Base-by-base conservation (phyloP, 148 eudicot species). In the Nepenthes gracilis region DNA sequence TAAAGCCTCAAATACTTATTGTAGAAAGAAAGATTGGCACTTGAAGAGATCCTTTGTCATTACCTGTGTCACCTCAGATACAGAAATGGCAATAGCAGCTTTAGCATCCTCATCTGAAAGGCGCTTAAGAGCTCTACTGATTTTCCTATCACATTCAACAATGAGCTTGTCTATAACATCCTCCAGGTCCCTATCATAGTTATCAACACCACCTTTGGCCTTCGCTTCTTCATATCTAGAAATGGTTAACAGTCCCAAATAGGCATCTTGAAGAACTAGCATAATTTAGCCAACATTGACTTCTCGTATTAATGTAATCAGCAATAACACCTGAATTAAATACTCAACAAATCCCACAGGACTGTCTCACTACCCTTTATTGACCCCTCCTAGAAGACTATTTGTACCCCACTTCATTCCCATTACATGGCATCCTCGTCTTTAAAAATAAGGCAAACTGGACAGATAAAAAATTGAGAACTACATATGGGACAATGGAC, bases 1-100 rank as follows among this genome's bases (percentile, higher is more conserved):
- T 32, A 14, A 9, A 52, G 52, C 57, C 54, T 33, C 43, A 40
- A 14, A 33, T 5, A 36, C 35, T 23, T 36, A 40, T 2, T 34
- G 61, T 34, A 6, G 43, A 36, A 61, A 57, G 37, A 62, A 55
- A 65, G 55, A 47, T 4, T 47, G 47, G 35, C 2, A 10, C 61
- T 36, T 49, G 58, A 40, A 12, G 7, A 67, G 36, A 33, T 33
- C 38, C 58, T 32, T 10, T 2, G 12, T 52, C 36, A 50, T 36
- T 72, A 92, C 97, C 88, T 76, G 87, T 11, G 98, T 88, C 62
- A 92, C 98, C 69, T 88, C 96, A 23, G 91, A 75, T 52, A 93
- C 98, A 3, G 95, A 88, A 33, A 93, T 88, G 9, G 96, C 98
- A 67, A 86, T 87, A 60, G 98, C 98, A 33, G 98, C 98, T 78